Base-by-base conservation (phyloP, 495 filamentous ascomycete species). In the Poronia punctata region DNA sequence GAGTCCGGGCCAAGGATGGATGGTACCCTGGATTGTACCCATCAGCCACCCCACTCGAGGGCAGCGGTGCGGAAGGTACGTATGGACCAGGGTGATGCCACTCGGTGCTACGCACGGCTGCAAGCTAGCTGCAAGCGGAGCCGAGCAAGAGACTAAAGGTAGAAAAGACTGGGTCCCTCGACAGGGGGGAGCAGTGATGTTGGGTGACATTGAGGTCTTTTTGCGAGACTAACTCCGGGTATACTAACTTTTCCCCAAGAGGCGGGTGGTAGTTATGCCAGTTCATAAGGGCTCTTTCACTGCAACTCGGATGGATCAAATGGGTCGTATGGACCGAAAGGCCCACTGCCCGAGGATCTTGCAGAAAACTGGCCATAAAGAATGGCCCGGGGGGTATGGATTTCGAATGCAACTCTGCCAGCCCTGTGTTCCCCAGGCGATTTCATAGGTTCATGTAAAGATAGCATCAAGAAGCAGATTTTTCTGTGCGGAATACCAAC, bases 91-190 rank as follows among this genome's bases (percentile, higher is more conserved):
- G n/a, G n/a, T 53, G 48, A 52, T 59, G 45, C 52, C 52, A 59
- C 55, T 56, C 55, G 52, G 52, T 56, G 40, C 50, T 47, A 56
- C 52, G 43, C 46, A 43, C 52, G 45, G 52, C 46, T 56, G 55
- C 52, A 53, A 46, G 52, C 44, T 56, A 41, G 39, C n/a, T n/a
- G n/a, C n/a, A n/a, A n/a, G n/a, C n/a, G n/a, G n/a, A n/a, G n/a
- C n/a, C n/a, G n/a, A n/a, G n/a, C n/a, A n/a, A n/a, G n/a, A n/a
- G n/a, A n/a, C n/a, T n/a, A n/a, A n/a, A n/a, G n/a, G n/a, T n/a
- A n/a, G n/a, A n/a, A n/a, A n/a, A n/a, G n/a, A n/a, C n/a, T n/a
- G n/a, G n/a, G n/a, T n/a, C n/a, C n/a, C n/a, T n/a, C n/a, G 46
- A 38, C 52, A 48, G 39, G 55, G 55, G 35, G 56, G 0, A 29